phyloP scores from a whole-genome alignment of 1,284 basidiomycete species.

The Heterobasidion irregulare region DNA sequence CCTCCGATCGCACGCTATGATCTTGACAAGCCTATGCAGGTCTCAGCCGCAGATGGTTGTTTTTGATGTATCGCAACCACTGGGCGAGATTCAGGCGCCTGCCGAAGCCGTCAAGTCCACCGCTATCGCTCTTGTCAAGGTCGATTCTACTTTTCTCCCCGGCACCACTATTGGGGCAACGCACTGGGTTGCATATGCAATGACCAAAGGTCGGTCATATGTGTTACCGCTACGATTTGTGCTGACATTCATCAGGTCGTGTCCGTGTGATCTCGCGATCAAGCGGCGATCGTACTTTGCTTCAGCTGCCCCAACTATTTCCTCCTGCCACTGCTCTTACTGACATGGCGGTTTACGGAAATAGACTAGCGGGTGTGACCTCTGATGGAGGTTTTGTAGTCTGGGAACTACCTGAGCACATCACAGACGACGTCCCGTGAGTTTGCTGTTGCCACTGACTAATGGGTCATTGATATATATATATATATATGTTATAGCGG shows the following conservation, averaged over 20 bases:
- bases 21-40: conserved; percentile 21
- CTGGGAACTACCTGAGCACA: conserved; percentile 74
- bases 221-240: neutral
- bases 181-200: conserved; percentile 83
- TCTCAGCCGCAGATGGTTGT: conserved; percentile 55
- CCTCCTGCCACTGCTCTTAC: conserved; percentile 53
- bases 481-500: conserved; percentile 37
- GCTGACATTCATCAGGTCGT: conserved; percentile 37
- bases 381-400: conserved; percentile 81
- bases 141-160: conserved; percentile 71
- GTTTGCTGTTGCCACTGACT: conserved; percentile 20
- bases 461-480: neutral
- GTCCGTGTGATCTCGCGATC: conserved; percentile 79
- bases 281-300: conserved; percentile 74
- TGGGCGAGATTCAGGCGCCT: conserved; percentile 66
- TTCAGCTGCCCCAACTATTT: conserved; percentile 66
- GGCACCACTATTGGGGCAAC: conserved; percentile 81
- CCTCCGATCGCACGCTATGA: neutral
- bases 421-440: conserved; percentile 77
- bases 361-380: conserved; percentile 73
- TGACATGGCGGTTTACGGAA: conserved; percentile 79
- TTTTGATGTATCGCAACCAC: conserved; percentile 63
- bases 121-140: conserved; percentile 75
- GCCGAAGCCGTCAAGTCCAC: conserved; percentile 70
- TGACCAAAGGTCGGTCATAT: conserved; percentile 72